Conservation (phyloP, 495 filamentous ascomycete species). For the Podospora sp. region DNA sequence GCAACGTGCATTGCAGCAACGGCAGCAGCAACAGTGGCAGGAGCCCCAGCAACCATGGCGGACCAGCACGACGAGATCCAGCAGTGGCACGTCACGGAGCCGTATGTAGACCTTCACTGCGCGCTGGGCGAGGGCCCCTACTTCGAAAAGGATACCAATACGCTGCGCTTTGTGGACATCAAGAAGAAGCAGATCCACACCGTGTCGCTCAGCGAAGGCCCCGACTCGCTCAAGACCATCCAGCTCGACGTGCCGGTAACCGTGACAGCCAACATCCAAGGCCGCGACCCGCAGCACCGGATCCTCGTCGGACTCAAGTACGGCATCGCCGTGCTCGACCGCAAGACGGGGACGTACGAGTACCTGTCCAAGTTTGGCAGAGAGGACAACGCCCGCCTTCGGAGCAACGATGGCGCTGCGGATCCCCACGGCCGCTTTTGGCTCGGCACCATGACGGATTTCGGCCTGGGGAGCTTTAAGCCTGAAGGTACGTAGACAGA, state of each 20-base stretch:
- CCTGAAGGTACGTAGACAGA: constrained; percentile 53
- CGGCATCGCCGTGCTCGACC: constrained; percentile 76
- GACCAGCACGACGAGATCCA: constrained; percentile 33
- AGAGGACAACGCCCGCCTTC: constrained; percentile 51
- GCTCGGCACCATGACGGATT: constrained; percentile 88
- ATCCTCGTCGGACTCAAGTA: constrained; percentile 80
- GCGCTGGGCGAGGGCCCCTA: constrained; percentile 82
- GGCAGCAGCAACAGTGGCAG: background rate
- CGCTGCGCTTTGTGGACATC: constrained; percentile 89
- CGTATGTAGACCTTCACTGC: constrained; percentile 74
- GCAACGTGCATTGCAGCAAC: background rate
- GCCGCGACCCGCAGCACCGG: constrained; percentile 60
- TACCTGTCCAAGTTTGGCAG: constrained; percentile 49
- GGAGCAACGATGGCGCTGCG: constrained; percentile 80
- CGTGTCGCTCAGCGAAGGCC: constrained; percentile 67
- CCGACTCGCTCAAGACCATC: constrained; percentile 63
- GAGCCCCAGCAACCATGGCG: constrained; percentile 26
- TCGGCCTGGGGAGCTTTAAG: constrained; percentile 52
- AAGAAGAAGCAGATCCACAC: constrained; percentile 74
- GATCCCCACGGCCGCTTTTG: constrained; percentile 84
- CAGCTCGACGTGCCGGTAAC: constrained; percentile 70
- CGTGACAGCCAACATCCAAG: constrained; percentile 83
- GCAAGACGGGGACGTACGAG: constrained; percentile 61
- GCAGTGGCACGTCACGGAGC: constrained; percentile 57
- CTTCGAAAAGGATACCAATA: constrained; percentile 68